A percentile compares a stretch with the other conserved stretches of the same genome.
These are phyloP conservation scores for Austropuccinia psidii DNA, from an alignment of 1,284 basidiomycete species.

Conservation along the genomic window DNA sequence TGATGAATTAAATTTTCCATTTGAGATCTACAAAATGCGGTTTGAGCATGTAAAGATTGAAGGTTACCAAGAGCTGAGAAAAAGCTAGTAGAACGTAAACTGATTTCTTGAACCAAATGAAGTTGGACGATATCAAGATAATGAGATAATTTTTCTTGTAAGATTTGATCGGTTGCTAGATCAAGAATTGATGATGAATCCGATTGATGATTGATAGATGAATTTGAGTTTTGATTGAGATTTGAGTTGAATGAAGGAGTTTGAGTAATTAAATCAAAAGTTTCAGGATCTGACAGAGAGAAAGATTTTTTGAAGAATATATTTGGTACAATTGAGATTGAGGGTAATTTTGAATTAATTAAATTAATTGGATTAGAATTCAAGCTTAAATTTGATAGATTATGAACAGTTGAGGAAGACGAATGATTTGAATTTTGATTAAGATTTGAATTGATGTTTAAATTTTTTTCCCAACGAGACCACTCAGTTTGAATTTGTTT, in stretches of 20 bases:
- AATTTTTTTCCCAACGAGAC: slow-evolving; percentile 50
- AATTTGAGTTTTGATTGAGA: neutral
- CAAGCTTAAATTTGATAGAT: slow-evolving; percentile 36
- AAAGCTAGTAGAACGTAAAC: slow-evolving; percentile 80
- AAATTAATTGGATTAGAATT: neutral
- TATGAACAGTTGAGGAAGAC: slow-evolving; percentile 41
- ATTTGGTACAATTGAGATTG: slow-evolving; percentile 67
- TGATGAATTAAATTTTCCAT: slow-evolving; percentile 66
- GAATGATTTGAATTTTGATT: slow-evolving; percentile 40
- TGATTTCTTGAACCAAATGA: slow-evolving; percentile 88
- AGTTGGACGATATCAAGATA: slow-evolving; percentile 91
- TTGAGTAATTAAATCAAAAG: slow-evolving; percentile 73
- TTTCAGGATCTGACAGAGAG: slow-evolving; percentile 74
- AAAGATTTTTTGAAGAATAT: slow-evolving; percentile 73
- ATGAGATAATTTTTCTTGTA: slow-evolving; percentile 85
- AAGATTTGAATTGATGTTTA: neutral
- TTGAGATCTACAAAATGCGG: slow-evolving; percentile 67
- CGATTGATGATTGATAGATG: slow-evolving; percentile 43
- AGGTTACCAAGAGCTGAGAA: slow-evolving; percentile 92
- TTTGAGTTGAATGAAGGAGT: slow-evolving; percentile 42
- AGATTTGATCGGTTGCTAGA: slow-evolving; percentile 54
- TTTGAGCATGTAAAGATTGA: slow-evolving; percentile 82
- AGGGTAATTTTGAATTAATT: slow-evolving; percentile 51
- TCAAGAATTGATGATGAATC: slow-evolving; percentile 47
- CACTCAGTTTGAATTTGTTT: slow-evolving; percentile 66